These are phyloP conservation scores for Asterophora parasitica DNA, from an alignment of 768 basidiomycete genomes.

Conservation along the genomic window DNA sequence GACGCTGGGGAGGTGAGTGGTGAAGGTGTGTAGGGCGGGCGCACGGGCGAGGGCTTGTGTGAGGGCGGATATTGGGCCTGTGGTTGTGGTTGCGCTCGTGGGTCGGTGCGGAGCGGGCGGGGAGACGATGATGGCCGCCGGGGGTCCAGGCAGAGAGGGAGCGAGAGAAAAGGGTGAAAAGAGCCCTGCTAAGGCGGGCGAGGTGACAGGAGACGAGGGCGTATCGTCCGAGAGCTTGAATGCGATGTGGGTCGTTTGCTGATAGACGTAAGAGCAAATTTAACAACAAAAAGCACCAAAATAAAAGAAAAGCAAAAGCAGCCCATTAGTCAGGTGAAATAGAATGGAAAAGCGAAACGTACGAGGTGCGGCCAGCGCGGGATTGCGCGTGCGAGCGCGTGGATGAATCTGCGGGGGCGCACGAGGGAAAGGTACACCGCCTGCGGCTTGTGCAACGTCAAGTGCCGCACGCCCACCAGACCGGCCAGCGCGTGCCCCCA, in stretches of 20 bases:
- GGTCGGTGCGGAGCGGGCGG: no score
- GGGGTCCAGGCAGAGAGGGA: conserved; percentile 4
- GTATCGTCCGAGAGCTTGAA: conserved; percentile 52
- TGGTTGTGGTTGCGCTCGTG: conserved; percentile 6
- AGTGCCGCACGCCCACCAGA: conserved; percentile 34
- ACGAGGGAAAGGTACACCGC: conserved; percentile 53
- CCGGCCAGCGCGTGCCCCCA: conserved; percentile 38
- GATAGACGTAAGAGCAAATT: conserved; percentile 2
- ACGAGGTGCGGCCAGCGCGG: conserved; percentile 43
- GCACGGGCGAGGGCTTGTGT: conserved; percentile 35
- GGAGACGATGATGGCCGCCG: no score
- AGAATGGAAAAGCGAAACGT: no score
- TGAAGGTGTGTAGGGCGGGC: conserved; percentile 40
- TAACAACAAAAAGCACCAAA: no score
- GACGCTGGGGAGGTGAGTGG: conserved; percentile 50
- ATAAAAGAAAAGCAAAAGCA: no score
- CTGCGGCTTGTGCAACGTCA: conserved; percentile 49
- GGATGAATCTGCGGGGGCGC: conserved; percentile 40
- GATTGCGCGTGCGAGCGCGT: conserved; percentile 41
- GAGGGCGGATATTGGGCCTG: conserved; percentile 29
- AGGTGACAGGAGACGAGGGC: conserved; percentile 16
- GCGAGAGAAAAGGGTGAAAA: conserved; percentile 12
- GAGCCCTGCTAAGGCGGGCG: conserved; percentile 6
- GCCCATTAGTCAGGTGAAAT: no score
- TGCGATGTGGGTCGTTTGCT: conserved; percentile 52